A percentile compares a stretch with the other conserved stretches of the same genome.
phyloP scores from a whole-genome alignment of 108 stramenopile genomes.

The Nitzschia sp. region DNA sequence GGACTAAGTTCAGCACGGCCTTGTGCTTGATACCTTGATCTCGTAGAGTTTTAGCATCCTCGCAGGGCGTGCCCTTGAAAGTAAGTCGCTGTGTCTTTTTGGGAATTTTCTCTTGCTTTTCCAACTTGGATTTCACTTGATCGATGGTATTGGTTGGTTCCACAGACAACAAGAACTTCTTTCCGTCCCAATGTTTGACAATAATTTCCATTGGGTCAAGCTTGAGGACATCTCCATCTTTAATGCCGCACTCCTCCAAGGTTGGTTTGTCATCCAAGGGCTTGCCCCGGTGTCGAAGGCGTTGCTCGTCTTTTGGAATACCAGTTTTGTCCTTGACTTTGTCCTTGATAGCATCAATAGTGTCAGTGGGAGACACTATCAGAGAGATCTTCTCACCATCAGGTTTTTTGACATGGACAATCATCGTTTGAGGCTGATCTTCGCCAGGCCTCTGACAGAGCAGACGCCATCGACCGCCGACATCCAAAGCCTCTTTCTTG shows the following conservation, averaged over 20 bases:
- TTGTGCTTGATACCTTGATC: slow-evolving; percentile 27
- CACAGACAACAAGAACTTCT: slow-evolving; percentile 10
- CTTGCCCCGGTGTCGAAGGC: slow-evolving; percentile 10
- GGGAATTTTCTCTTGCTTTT: slow-evolving; percentile 19
- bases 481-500: slow-evolving; percentile 17
- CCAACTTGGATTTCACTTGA: slow-evolving; percentile 14
- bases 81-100: slow-evolving; percentile 8
- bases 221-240: slow-evolving; percentile 14
- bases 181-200: slow-evolving; percentile 22
- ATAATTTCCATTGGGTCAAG: slow-evolving; percentile 34
- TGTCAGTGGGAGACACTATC: slow-evolving; percentile 12
- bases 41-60: slow-evolving; percentile 1
- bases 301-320: slow-evolving; percentile 33
- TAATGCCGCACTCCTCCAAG: slow-evolving; percentile 18
- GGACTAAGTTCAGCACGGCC: slow-evolving; percentile 5
- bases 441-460: slow-evolving; percentile 22
- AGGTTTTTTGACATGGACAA: slow-evolving; percentile 22
- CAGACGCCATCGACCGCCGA: slow-evolving; percentile 22
- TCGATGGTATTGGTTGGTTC: slow-evolving; percentile 13
- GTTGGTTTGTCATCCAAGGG: slow-evolving; percentile 28
- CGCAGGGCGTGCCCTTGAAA: slow-evolving; percentile 1
- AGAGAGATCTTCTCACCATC: slow-evolving; percentile 19
- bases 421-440: slow-evolving; percentile 22
- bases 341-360: slow-evolving; percentile 29
- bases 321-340: slow-evolving; percentile 27